Base-by-base conservation (phyloP, 208 protist species). In the Porcisia hertigi region DNA sequence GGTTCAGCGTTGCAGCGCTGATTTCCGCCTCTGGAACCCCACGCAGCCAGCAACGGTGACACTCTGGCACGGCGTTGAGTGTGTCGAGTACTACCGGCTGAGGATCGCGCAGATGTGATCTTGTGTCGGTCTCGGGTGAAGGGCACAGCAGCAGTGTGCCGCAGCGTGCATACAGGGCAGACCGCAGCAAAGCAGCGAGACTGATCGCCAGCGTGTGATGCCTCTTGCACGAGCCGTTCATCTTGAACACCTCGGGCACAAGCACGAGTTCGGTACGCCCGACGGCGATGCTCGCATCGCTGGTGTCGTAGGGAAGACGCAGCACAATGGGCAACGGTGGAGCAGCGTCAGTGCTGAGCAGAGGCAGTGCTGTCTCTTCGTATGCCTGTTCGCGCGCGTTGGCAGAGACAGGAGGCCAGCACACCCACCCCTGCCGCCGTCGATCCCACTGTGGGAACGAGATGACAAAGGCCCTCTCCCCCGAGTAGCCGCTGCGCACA, bases 381-480 rank as follows among this genome's bases (percentile, higher is more conserved):
- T 14, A 34, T 41, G 73, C 54, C 43, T 76, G 23, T n/a, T 67
- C 71, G 0, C 57, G 36, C 9, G n/a, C 58, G 9, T 25, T 30
- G 69, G 12, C 18, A 55, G 34, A 41, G 18, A 59, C 49, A 16
- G 77, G 84, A 34, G 58, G 43, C 72, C 86, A 89, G 76, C 87
- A 92, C 18, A 62, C 69, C 92, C 93, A 97, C 25, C 89, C 84
- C 1, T 65, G 63, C 3, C 80, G 83, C 14, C 25, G 58, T 39
- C 77, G 73, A 72, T 85, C 79, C 88, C 90, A 94, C n/a, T 78
- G 69, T 1, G 93, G 89, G 25, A 94, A 82, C 25, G 88, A 89
- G 16, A 94, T 71, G 18, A 97, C 16, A 66, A 85, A 96, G 4
- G 81, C 78, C 4, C 30, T 71, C 52, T 85, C 81, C 14, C 82